Evolutionary conservation across 495 filamentous ascomycete genomes (phyloP), one percentile per base, ranked within the genome.

Genomic region (Pyronema domesticum): DNA sequence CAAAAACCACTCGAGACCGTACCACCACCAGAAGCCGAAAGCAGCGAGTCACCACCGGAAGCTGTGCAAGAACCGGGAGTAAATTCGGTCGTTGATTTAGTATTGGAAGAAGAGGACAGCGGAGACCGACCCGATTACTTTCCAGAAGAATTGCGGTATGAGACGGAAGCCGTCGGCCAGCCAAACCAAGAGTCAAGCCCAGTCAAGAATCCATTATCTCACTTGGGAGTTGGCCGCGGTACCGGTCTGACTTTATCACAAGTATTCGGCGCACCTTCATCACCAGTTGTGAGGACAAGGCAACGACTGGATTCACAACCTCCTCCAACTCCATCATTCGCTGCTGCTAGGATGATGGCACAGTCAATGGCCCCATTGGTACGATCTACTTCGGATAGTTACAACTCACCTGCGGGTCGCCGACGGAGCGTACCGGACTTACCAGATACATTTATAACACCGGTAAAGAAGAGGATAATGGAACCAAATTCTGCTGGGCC

Each of bases 361-460:
- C 11, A 42, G 50, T 53, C 50, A 8, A 53, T 53, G 50, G 23
- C 23, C 23, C 37, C 48, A 5, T 51, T 51, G 23, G 48, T n/a
- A 15, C 10, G 18, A n/a, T 15, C 48, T 17, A 11, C 23, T 51
- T 35, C 13, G 19, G 48, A 34, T 34, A n/a, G 14, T 5, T 9
- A 23, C 6, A 51, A 33, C 36, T 37, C 48, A 11, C 19, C 48
- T 51, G 48, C n/a, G 13, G 19, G 6, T 13, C 13, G 45, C 10
- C 11, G 11, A 19, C 45, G 34, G 17, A n/a, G 48, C 13, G 36
- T 33, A n/a, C 11, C 48, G 11, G 48, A 51, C 6, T 33, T 33
- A 4, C 48, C 48, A n/a, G 48, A 51, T 43, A 43, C 39, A n/a
- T 51, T 34, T 34, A 30, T 47, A 8, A 47, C 45, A 18, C 45